These are phyloP conservation scores for Persicaria tinctoria DNA, from an alignment of 148 eudicot genomes.

Conservation along the genomic window DNA sequence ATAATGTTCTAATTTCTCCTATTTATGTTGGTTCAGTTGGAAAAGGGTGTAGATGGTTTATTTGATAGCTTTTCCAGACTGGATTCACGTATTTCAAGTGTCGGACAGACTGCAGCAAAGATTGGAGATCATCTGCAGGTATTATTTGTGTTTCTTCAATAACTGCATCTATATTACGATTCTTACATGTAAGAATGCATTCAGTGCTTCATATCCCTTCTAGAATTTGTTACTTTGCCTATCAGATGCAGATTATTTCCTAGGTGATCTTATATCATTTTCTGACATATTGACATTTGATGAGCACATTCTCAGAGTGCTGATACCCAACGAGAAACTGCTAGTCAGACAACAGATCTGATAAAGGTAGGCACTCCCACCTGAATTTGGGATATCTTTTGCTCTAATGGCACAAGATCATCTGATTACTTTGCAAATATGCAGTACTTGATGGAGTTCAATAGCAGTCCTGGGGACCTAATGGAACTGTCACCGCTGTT, in stretches of 20 bases:
- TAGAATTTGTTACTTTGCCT: neutral
- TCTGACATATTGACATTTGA: neutral
- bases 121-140: conserved; percentile 99
- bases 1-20: neutral
- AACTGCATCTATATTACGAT: neutral
- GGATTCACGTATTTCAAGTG: conserved; percentile 98
- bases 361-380: conserved; percentile 54
- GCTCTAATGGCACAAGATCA: conserved; percentile 13
- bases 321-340: conserved; percentile 96
- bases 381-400: conserved; percentile 1
- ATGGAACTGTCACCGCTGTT: conserved; percentile 97
- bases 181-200: neutral
- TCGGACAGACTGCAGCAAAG: conserved; percentile 99
- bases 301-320: conserved; percentile 60
- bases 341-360: conserved; percentile 90
- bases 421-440: conserved; percentile 18
- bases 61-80: conserved; percentile 96
- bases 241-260: neutral
- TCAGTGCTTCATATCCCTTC: neutral
- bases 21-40: conserved; percentile 23
- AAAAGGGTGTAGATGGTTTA: conserved; percentile 96
- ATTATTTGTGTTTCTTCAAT: conserved; percentile 1
- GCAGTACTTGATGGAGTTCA: conserved; percentile 99
- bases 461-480: conserved; percentile 95
- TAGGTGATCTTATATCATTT: neutral